These are phyloP conservation scores for Beta vulgaris DNA, from an alignment of 148 eudicot genomes.

Conservation along the genomic window DNA sequence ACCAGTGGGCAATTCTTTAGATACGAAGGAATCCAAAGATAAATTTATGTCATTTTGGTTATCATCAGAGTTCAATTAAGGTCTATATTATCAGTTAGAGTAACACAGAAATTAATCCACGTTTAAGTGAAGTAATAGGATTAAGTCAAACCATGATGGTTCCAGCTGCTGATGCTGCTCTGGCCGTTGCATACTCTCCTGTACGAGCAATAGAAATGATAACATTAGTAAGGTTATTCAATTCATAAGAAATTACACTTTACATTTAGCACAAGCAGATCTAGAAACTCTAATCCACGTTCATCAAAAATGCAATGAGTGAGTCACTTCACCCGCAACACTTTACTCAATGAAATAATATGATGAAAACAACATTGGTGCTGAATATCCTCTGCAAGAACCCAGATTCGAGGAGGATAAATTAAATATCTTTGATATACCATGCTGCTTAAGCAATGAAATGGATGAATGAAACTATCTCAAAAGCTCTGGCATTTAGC, in stretches of 20 bases:
- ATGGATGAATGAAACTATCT: background rate
- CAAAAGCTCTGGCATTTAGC: background rate
- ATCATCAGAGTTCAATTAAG: background rate
- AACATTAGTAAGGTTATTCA: background rate
- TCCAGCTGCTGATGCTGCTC: conserved; percentile 93
- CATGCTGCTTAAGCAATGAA: background rate
- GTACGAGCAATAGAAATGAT: conserved; percentile 25
- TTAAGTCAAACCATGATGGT: conserved; percentile 77
- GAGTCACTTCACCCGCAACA: background rate
- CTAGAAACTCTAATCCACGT: background rate
- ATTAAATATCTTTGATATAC: background rate
- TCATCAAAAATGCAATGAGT: background rate
- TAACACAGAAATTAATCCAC: background rate
- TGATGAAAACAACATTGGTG: background rate
- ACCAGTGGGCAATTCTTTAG: too few relatives aligned
- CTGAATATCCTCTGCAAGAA: background rate
- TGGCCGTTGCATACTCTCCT: conserved; percentile 98
- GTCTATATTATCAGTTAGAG: background rate
- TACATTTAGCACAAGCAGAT: background rate
- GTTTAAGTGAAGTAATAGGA: background rate
- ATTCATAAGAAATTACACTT: background rate
- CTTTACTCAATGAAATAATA: too few relatives aligned
- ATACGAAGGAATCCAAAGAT: background rate
- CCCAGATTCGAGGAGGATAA: background rate
- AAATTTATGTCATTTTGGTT: background rate